These are phyloP conservation scores for Nigrospora sphaerica DNA, from an alignment of 2,329 filamentous ascomycete genomes.

Conservation along the genomic window DNA sequence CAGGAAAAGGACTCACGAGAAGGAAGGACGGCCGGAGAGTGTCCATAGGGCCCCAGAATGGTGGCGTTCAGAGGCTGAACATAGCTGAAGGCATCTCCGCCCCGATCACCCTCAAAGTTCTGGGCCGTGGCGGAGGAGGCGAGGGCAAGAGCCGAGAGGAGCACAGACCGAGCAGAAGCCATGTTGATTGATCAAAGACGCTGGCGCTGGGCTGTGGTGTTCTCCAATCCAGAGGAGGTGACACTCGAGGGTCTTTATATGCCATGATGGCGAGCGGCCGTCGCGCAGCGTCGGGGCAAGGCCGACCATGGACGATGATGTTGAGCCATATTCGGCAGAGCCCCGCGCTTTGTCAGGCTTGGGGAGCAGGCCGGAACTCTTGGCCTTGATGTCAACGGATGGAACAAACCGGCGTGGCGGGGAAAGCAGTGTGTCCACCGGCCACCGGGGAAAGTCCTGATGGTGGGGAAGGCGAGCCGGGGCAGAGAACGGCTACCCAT, in stretches of 20 bases:
- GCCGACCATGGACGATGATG: too few relatives aligned
- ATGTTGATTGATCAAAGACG: constrained; percentile 4
- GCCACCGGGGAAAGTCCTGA: too few relatives aligned
- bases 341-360: neutral
- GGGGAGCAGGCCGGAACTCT: neutral
- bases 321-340: neutral
- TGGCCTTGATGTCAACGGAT: neutral
- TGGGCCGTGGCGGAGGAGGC: constrained; percentile 4
- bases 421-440: too few relatives aligned
- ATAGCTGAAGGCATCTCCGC: constrained; percentile 25
- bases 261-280: neutral
- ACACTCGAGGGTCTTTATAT: neutral
- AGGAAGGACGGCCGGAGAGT: constrained; percentile 27
- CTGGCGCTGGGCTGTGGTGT: constrained; percentile 1
- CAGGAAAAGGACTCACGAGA: constrained; percentile 23
- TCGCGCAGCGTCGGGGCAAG: neutral
- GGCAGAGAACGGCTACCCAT: too few relatives aligned
- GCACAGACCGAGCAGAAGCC: constrained; percentile 6
- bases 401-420: neutral
- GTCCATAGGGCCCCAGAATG: constrained; percentile 30
- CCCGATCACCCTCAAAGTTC: neutral
- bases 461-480: too few relatives aligned
- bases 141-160: constrained; percentile 5
- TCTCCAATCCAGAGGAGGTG: neutral
- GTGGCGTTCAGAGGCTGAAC: constrained; percentile 33